Conservation (phyloP, 495 filamentous ascomycete species). For the Pseudoneurospora amorphoporcata region DNA sequence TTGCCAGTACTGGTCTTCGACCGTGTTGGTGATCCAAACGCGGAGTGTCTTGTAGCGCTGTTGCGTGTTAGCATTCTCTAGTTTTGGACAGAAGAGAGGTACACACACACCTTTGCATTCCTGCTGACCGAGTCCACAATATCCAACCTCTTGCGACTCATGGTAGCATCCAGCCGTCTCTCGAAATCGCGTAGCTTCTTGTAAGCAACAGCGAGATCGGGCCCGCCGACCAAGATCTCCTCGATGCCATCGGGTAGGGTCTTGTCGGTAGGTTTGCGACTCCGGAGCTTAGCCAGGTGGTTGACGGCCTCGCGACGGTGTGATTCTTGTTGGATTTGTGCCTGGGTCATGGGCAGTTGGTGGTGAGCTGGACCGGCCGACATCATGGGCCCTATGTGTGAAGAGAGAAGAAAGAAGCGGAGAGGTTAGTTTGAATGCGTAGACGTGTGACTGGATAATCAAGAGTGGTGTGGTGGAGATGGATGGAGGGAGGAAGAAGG, state of each 20-base stretch:
- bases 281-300: constrained; percentile 63
- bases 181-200: constrained; percentile 75
- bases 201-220: constrained; percentile 76
- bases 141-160: constrained; percentile 88
- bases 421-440: neutral
- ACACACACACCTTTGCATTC: constrained; percentile 52
- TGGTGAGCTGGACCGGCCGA: constrained; percentile 18
- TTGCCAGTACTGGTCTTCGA: constrained; percentile 93
- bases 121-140: constrained; percentile 74
- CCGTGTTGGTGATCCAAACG: constrained; percentile 93
- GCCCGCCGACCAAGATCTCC: constrained; percentile 52
- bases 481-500: neutral
- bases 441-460: neutral
- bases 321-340: constrained; percentile 46
- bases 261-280: constrained; percentile 85
- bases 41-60: constrained; percentile 73
- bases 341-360: constrained; percentile 47
- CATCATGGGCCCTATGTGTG: constrained; percentile 22
- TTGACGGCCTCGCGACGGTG: constrained; percentile 42
- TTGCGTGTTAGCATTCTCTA: neutral
- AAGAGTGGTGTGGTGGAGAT: neutral
- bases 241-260: constrained; percentile 85
- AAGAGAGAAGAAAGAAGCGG: constrained; percentile 2
- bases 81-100: neutral
- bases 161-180: constrained; percentile 82